Base-by-base conservation (phyloP, 2,329 filamentous ascomycete genomes). In the Penicillium psychrosexuale region DNA sequence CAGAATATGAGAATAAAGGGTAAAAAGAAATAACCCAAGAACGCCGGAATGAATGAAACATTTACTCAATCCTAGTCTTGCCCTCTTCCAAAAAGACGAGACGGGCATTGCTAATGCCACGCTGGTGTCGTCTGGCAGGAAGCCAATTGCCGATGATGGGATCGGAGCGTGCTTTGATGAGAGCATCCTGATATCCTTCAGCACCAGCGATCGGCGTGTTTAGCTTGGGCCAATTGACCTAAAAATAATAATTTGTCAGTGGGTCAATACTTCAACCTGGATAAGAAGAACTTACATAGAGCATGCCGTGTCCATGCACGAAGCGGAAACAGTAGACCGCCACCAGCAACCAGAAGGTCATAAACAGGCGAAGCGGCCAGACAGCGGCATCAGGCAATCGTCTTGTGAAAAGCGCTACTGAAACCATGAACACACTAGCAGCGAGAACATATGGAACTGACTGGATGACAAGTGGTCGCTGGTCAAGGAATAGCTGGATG, bases 141-240 rank as follows among this genome's bases (percentile, higher is more conserved):
- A 95, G 82, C 58, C 96, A 83, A 13, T 83, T 77, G 3, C 94
- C 94, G 45, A 97, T 82, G 17, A 99, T 72, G 56, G 86, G 84
- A 69, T 96, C 90, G 69, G 94, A 91, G 61, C 87, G 82, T 12
- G 92, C 91, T 69, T 91, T 89, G 63, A 82, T 81, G 62, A 96
- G 84, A 49, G 93, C 90, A 65, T 97, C 91, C 66, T 91, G 86
- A 73, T 92, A 96, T 37, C 91, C 91, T 67, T 99, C 94, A 7
- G 85, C 83, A 3, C 91, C 92, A 75, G 89, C 95, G 2, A 90
- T 85, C 15, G 91, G 87, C 11, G 91, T 92, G 72, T 95, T 96
- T 45, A 99, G 84, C 71, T 96, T 97, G 9, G 94, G 94, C 94
- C 95, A 99, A 76, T 97, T 97, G 63, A 97, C 92, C 91, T 96